phyloP scores from a whole-genome alignment of 1,284 basidiomycete genomes.

The Stereum hirsutum region DNA sequence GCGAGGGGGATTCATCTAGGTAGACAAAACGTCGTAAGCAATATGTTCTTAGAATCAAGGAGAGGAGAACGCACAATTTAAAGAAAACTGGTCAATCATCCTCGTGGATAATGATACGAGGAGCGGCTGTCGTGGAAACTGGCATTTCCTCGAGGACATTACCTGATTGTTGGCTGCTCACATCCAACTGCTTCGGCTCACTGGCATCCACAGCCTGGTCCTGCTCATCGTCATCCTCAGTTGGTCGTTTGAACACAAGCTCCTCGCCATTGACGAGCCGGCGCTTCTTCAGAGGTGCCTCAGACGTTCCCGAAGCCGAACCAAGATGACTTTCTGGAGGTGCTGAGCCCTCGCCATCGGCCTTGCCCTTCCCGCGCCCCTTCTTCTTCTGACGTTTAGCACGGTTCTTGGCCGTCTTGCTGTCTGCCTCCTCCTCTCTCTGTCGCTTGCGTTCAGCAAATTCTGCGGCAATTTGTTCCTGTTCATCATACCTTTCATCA shows the following conservation, averaged over 20 bases:
- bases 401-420: slow-evolving; percentile 89
- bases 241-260: slow-evolving; percentile 45
- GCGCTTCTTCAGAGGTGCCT: slow-evolving; percentile 36
- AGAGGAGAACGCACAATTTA: too few species aligned
- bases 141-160: too few species aligned
- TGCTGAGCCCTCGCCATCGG: slow-evolving; percentile 15
- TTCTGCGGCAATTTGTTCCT: slow-evolving; percentile 61
- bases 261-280: slow-evolving; percentile 49
- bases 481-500: slow-evolving; percentile 5
- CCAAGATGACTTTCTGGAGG: slow-evolving; percentile 10
- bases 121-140: background rate
- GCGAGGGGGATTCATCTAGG: too few species aligned
- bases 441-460: slow-evolving; percentile 61
- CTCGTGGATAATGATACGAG: slow-evolving; percentile 1
- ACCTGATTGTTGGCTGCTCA: background rate
- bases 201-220: slow-evolving; percentile 15
- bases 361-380: slow-evolving; percentile 39
- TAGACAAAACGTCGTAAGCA: too few species aligned
- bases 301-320: slow-evolving; percentile 15
- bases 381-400: slow-evolving; percentile 90
- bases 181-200: background rate
- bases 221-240: slow-evolving; percentile 36
- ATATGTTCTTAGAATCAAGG: too few species aligned
- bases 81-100: too few species aligned
- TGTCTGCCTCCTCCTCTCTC: slow-evolving; percentile 59